Evolutionary conservation across 192 early-diverging fungal species (phyloP).

Genomic region (Entomortierella parvispora): DNA sequence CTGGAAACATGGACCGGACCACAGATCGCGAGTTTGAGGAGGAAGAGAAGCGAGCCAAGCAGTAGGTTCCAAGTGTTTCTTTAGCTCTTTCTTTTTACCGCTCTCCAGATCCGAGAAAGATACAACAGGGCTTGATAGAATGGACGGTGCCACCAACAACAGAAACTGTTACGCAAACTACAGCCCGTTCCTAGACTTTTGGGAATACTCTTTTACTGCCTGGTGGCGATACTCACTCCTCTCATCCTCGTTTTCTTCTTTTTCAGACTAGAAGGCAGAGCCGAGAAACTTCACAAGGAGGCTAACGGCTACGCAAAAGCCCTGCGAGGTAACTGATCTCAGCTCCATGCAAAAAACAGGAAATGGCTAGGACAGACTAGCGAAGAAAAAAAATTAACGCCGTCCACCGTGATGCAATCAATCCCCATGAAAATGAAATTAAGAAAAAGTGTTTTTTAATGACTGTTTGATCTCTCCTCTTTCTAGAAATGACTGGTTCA

Average conservation of each 20-base stretch:
- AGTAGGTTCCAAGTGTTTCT: constrained; percentile 47
- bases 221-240: background rate
- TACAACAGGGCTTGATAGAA: too few relatives aligned
- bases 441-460: too few relatives aligned
- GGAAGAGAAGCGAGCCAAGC: constrained; percentile 79
- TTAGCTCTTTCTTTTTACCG: background rate
- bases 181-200: too few relatives aligned
- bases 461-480: background rate
- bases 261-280: constrained; percentile 81
- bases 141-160: too few relatives aligned
- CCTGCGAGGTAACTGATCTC: constrained; percentile 66
- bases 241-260: background rate
- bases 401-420: constrained; percentile 1
- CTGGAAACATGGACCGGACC: constrained; percentile 81
- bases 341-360: background rate
- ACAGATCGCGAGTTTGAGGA: constrained; percentile 85
- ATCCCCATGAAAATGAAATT: background rate
- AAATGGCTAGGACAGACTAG: background rate
- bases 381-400: background rate
- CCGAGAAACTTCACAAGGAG: constrained; percentile 87
- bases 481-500: constrained; percentile 80
- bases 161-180: too few relatives aligned
- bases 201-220: too few relatives aligned
- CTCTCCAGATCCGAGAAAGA: too few relatives aligned
- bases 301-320: constrained; percentile 93